Base-by-base conservation (phyloP, 148 eudicot genomes). In the Talinum fruticosum region DNA sequence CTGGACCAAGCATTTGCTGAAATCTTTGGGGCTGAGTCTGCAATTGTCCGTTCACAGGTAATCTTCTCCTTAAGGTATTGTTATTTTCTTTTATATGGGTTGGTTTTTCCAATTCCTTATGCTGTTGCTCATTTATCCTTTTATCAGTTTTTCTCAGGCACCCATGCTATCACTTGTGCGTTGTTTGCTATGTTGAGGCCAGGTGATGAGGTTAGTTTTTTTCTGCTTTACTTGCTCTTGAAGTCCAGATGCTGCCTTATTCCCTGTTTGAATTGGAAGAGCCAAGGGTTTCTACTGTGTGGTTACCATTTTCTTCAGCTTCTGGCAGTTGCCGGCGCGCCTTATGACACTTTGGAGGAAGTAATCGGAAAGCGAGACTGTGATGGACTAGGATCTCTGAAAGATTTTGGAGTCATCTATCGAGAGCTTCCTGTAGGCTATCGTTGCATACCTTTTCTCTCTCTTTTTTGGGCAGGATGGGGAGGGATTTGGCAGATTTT, bases 141-240 rank as follows among this genome's bases (percentile, higher is more conserved):
- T 34, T n/a, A 71, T 83, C 90, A 94, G 98, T 94, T 92, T 80
- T 94, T 94, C 85, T 94, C 98, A 84, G 98, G 98, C 65, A 94
- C 98, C 76, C 98, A 94, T 88, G 98, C 98, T 37, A 94, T 94
- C 85, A 92, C 97, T 61, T 94, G 98, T 87, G 98, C 97, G 28
- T 82, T 94, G 84, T 94, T 94, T 88, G 97, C 96, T 82, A 89
- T 94, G 71, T 84, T 94, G 57, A 88, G 98, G 87, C 98, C 98
- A 30, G 96, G 93, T 53, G 91, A 94, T 80, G 97, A 94, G 93
- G 98, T 94, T 74, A 79, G 86, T 72, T 73, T 49, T 41, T 71
- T 26, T 57, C 71, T 66, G 12, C 24, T 57, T 77, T 41, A 32
- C 66, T 41, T 69, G 71, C 18, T 68, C 24, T 72, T 3, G 45